Evolutionary conservation across 495 filamentous ascomycete genomes (phyloP).

Genomic region (Penicillium riverlandense): DNA sequence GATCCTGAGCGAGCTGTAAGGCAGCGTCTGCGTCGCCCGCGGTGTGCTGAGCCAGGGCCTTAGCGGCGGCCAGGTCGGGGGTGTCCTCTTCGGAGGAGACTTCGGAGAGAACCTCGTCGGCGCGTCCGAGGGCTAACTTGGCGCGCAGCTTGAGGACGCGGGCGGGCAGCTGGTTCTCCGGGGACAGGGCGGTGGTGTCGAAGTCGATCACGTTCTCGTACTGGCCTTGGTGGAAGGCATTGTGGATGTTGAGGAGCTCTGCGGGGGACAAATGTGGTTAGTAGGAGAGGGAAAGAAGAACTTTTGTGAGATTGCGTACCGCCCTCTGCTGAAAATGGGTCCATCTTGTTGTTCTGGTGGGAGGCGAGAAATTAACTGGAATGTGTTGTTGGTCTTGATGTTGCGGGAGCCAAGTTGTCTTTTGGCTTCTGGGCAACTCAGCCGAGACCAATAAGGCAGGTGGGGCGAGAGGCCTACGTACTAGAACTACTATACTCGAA

Average conservation of each 20-base stretch:
- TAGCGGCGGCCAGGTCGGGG: conserved; percentile 73
- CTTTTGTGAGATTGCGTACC: conserved; percentile 34
- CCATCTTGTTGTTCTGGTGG: conserved; percentile 49
- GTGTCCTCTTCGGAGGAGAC: conserved; percentile 53
- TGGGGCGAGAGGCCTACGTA: not conserved
- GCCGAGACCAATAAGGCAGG: too few relatives aligned
- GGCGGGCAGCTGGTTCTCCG: conserved; percentile 71
- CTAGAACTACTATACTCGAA: not conserved
- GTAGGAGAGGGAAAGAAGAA: conserved; percentile 2
- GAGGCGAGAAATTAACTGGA: not conserved
- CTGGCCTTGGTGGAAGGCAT: conserved; percentile 88
- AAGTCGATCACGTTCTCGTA: conserved; percentile 77
- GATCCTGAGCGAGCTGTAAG: conserved; percentile 52
- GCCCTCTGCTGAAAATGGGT: conserved; percentile 92
- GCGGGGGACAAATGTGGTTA: conserved; percentile 1
- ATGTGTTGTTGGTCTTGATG: conserved; percentile 13
- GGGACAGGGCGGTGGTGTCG: conserved; percentile 64
- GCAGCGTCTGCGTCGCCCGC: conserved; percentile 55
- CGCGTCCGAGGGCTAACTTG: conserved; percentile 71
- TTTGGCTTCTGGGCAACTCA: too few relatives aligned
- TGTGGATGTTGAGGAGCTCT: conserved; percentile 95
- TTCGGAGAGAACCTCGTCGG: conserved; percentile 60
- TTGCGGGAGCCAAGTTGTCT: conserved; percentile 1
- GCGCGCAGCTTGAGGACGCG: conserved; percentile 74
- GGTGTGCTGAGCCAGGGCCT: conserved; percentile 64